Conservation (phyloP, 1,284 basidiomycete species). For the Phylloboletellus chloephorus region DNA sequence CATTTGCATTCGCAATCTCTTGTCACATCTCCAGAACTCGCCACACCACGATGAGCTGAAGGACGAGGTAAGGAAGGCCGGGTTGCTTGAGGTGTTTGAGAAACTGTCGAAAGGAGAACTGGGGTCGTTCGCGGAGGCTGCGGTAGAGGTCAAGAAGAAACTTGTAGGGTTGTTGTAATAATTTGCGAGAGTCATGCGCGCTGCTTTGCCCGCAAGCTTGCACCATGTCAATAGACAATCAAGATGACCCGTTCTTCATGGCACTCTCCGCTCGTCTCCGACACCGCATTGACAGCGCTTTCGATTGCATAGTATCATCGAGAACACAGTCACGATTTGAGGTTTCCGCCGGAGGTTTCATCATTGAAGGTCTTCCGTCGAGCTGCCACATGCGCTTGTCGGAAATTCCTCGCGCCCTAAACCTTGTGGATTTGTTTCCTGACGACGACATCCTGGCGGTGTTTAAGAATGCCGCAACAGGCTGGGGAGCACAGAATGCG, state of each 20-base stretch:
- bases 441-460: slow-evolving; percentile 66
- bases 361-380: slow-evolving; percentile 15
- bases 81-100: slow-evolving; percentile 46
- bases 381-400: slow-evolving; percentile 43
- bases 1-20: slow-evolving; percentile 63
- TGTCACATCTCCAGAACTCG: slow-evolving; percentile 42
- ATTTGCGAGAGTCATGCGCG: slow-evolving; percentile 6
- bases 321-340: slow-evolving; percentile 3
- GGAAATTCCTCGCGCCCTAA: slow-evolving; percentile 58
- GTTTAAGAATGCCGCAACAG: slow-evolving; percentile 65
- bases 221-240: slow-evolving; percentile 13
- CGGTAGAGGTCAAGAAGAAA: slow-evolving; percentile 43
- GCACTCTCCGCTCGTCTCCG: slow-evolving; percentile 21
- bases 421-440: slow-evolving; percentile 55
- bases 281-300: slow-evolving; percentile 28
- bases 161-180: slow-evolving; percentile 20
- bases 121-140: slow-evolving; percentile 30
- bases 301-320: slow-evolving; percentile 16
- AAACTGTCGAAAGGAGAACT: slow-evolving; percentile 42
- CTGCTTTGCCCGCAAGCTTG: neutral
- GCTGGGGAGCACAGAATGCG: slow-evolving; percentile 42
- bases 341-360: slow-evolving; percentile 13
- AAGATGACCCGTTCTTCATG: slow-evolving; percentile 26
- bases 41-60: slow-evolving; percentile 38
- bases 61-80: slow-evolving; percentile 45